Conservation (phyloP, 768 basidiomycete species). For the Tricholoma hemisulphureum region DNA sequence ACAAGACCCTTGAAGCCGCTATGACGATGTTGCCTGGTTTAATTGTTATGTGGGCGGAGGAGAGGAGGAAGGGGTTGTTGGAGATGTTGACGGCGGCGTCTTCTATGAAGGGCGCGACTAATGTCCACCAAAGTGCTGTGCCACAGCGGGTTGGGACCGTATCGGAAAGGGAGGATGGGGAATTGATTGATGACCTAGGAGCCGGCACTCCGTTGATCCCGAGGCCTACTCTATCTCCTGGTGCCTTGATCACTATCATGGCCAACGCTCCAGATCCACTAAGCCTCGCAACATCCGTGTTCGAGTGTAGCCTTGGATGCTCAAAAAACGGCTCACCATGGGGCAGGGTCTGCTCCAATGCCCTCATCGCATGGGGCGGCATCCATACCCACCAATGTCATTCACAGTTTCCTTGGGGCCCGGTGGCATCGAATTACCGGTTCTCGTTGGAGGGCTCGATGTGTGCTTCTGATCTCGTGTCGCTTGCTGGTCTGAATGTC, state of each 20-base stretch:
- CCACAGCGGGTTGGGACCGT: background rate
- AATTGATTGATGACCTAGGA: background rate
- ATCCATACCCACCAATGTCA: constrained; percentile 1
- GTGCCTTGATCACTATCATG: background rate
- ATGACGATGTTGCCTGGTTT: constrained; percentile 5
- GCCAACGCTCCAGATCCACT: constrained; percentile 3
- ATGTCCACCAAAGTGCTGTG: background rate
- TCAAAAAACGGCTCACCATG: background rate
- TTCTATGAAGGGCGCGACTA: background rate
- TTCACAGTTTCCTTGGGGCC: background rate
- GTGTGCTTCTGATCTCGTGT: constrained; percentile 4
- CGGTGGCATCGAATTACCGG: no score
- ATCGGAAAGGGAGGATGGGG: no score
- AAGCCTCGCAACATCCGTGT: constrained; percentile 11
- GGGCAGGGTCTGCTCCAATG: background rate
- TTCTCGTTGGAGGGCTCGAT: background rate
- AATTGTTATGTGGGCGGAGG: constrained; percentile 2
- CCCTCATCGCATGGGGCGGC: constrained; percentile 12
- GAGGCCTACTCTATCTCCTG: no score
- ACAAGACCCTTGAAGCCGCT: background rate
- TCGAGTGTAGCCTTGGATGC: constrained; percentile 8
- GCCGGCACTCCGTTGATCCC: background rate
- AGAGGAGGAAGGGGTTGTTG: background rate
- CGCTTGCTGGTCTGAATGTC: constrained; percentile 5
- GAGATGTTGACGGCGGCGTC: background rate